A percentile compares a stretch with the other conserved stretches of the same genome.
These are phyloP conservation scores for Flammula alnicola DNA, from an alignment of 1,284 basidiomycete species.

Conservation along the genomic window DNA sequence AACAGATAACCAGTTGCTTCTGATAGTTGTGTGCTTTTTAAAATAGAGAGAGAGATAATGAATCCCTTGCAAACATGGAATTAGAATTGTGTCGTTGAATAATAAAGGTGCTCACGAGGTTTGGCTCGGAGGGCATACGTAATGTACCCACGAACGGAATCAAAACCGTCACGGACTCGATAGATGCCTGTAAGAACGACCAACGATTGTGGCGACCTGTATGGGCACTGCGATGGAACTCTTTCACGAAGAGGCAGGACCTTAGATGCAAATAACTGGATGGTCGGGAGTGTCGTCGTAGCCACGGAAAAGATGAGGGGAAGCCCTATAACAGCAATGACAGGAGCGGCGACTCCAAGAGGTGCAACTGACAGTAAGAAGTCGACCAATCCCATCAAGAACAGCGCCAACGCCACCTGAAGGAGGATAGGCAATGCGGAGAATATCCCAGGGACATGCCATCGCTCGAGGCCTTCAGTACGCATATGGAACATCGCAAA, in stretches of 20 bases:
- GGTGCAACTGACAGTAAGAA: slow-evolving; percentile 15
- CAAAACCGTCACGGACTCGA: no score
- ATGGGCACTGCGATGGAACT: slow-evolving; percentile 18
- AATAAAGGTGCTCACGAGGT: no score
- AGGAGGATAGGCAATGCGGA: slow-evolving; percentile 34
- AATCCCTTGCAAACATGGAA: no score
- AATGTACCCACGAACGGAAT: no score
- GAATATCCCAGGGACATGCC: slow-evolving; percentile 35
- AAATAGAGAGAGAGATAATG: no score
- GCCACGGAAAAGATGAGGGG: slow-evolving; percentile 16
- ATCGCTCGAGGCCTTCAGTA: slow-evolving; percentile 30
- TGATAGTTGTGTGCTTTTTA: no score
- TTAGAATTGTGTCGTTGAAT: no score
- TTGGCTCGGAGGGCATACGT: no score
- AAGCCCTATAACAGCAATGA: slow-evolving; percentile 11
- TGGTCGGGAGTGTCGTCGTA: slow-evolving; percentile 22
- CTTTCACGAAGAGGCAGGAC: slow-evolving; percentile 8
- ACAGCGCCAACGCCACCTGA: slow-evolving; percentile 35
- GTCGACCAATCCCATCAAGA: slow-evolving; percentile 33
- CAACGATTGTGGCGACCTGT: slow-evolving; percentile 21
- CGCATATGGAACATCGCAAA: slow-evolving; percentile 25
- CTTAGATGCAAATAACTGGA: slow-evolving; percentile 14
- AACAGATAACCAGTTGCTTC: no score
- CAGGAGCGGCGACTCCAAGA: slow-evolving; percentile 7
- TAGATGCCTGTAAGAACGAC: no score